Evolutionary conservation across 768 basidiomycete genomes (phyloP).

Genomic region (Boletellus ananiceps): DNA sequence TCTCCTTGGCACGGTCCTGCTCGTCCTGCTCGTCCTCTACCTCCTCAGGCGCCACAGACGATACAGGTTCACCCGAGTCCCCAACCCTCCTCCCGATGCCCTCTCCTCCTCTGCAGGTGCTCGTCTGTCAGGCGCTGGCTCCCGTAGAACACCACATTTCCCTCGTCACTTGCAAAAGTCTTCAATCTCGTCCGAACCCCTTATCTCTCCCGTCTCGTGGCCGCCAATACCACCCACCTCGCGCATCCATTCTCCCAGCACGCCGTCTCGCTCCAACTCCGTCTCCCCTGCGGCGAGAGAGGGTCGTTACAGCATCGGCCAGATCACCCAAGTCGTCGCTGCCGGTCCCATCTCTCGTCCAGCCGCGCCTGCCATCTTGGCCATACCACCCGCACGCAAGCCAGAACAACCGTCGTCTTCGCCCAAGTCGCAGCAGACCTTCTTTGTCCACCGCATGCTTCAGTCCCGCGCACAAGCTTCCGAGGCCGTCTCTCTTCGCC

Average conservation of each 20-base stretch:
- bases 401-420: not conserved
- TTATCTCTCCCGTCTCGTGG: slow-evolving; percentile 14
- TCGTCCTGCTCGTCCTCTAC: slow-evolving; percentile 11
- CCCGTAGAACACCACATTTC: not conserved
- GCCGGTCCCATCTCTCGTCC: not conserved
- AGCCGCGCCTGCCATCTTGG: not conserved
- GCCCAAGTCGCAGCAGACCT: not conserved
- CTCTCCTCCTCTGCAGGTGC: not conserved
- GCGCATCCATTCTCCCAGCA: not conserved
- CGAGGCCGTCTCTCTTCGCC: not conserved
- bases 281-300: slow-evolving; percentile 2
- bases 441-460: slow-evolving; percentile 21
- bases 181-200: slow-evolving; percentile 23
- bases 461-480: slow-evolving; percentile 20
- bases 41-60: slow-evolving; percentile 9
- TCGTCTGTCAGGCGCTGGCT: not conserved
- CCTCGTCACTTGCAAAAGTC: slow-evolving; percentile 7
- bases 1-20: slow-evolving; percentile 10
- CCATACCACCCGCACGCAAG: slow-evolving; percentile 4
- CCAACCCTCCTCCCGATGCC: slow-evolving; percentile 6
- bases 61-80: slow-evolving; percentile 16
- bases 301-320: not conserved
- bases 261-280: slow-evolving; percentile 2
- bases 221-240: slow-evolving; percentile 5
- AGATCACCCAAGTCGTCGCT: not conserved